Evolutionary conservation across 345 rosid species (phyloP).

Genomic region (Eucalyptus caleyi): DNA sequence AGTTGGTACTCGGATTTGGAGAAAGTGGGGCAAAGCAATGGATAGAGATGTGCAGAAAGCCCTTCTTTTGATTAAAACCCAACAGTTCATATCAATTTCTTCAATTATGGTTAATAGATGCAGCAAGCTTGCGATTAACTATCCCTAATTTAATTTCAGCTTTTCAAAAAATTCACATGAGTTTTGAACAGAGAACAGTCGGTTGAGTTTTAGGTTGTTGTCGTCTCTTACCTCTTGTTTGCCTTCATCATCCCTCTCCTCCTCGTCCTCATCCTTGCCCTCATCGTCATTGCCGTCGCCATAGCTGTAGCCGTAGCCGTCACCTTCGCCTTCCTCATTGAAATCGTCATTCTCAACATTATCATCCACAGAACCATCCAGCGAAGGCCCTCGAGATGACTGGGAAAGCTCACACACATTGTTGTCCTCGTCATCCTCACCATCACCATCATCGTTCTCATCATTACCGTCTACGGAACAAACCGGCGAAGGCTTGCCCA

Average conservation of each 20-base stretch:
- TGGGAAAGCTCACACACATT: too few species aligned
- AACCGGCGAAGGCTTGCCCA: not conserved
- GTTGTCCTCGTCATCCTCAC: too few species aligned
- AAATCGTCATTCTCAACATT: too few species aligned
- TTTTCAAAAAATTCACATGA: too few species aligned
- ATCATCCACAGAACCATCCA: too few species aligned
- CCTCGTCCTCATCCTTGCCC: constrained; percentile 19
- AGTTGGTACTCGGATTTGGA: not conserved
- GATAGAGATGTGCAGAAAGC: not conserved
- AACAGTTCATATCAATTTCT: too few species aligned
- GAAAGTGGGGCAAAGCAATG: not conserved
- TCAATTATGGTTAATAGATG: not conserved
- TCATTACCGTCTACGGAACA: not conserved
- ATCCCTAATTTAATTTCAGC: not conserved
- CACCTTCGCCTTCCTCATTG: too few species aligned
- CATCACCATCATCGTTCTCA: not conserved
- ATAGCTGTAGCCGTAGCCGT: too few species aligned
- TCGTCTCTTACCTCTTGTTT: not conserved
- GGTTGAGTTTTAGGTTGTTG: too few species aligned
- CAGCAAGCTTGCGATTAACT: not conserved
- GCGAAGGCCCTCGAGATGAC: too few species aligned
- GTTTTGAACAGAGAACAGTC: too few species aligned
- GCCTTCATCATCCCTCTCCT: constrained; percentile 22
- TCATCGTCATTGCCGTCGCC: too few species aligned
- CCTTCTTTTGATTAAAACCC: not conserved